Evolutionary conservation across 805 yeast species (phyloP), one percentile per base, ranked within the genome.

Genomic region (Ogataea angusta): DNA sequence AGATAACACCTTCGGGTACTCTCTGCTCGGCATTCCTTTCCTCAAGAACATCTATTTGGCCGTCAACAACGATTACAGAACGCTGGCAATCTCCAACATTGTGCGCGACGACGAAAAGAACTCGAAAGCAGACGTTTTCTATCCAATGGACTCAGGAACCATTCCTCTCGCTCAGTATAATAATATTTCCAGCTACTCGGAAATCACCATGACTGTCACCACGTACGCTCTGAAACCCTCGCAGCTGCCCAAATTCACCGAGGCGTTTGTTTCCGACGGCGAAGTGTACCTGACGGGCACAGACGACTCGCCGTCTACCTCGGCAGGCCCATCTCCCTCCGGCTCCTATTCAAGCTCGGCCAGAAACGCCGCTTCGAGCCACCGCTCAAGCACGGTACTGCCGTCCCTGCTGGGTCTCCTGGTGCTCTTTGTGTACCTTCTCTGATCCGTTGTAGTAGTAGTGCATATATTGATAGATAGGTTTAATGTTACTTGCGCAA

Each of bases 21-120:
- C 74, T 8, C 52, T 75, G 2, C 57, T 85, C 29, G 93, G 91
- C 3, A 62, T 76, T 6, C 70, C 84, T 4, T 76, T 83, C 49
- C 47, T 84, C 34, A 66, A 66, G 37, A 64, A 69, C 34, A 60
- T 72, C 6, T 82, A 76, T 53, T 43, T 83, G 27, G 90, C 82
- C 0, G 80, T 81, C 27, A 88, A 84, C 57, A 69, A 76, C 46
- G 87, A 72, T 12, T 76, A 75, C 14, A 57, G 66, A 18, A 63
- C 64, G 16, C 54, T 83, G 19, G 93, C 83, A 0, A 36, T 84
- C 36, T 68, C 81, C n/a, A 40, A 39, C 24, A 10, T 24, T 12
- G 27, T 24, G n/a, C 26, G 17, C 18, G 25, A 15, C 17, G 25
- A 35, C 5, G 18, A 15, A 5, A 9, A 25, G 10, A 28, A 34